Conservation (phyloP, 805 yeast genomes). For the Lipomyces orientalis region DNA sequence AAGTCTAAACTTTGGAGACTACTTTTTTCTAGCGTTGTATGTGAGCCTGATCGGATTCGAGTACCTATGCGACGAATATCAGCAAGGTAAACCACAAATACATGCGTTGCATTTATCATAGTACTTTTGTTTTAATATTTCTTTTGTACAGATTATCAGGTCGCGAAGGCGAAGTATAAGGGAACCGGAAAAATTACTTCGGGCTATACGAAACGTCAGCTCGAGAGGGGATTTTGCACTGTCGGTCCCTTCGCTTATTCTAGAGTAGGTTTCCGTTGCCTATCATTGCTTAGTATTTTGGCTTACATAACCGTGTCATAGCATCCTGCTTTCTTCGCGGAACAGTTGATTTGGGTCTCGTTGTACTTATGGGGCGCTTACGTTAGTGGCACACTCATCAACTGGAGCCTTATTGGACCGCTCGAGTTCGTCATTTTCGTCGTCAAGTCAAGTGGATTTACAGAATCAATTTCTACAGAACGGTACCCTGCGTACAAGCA, state of each 20-base stretch:
- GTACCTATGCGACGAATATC: constrained; percentile 17
- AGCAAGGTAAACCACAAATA: constrained; percentile 16
- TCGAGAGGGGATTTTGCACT: constrained; percentile 30
- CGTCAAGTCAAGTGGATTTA: constrained; percentile 12
- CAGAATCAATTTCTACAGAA: constrained; percentile 21
- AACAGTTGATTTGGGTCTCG: constrained; percentile 28
- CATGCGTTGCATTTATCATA: not conserved
- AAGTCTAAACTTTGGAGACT: constrained; percentile 9
- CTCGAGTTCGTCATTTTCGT: constrained; percentile 12
- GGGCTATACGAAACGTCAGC: constrained; percentile 9
- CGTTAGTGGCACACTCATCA: constrained; percentile 8
- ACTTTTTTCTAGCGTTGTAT: constrained; percentile 2
- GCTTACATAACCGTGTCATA: not conserved
- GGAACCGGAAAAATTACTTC: not conserved
- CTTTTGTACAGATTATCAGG: constrained; percentile 8
- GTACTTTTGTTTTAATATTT: not conserved
- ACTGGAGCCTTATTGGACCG: constrained; percentile 28
- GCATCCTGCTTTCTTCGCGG: constrained; percentile 43
- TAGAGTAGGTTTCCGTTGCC: constrained; percentile 9
- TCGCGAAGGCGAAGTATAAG: constrained; percentile 11
- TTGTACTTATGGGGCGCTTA: constrained; percentile 24
- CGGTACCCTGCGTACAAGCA: constrained; percentile 22
- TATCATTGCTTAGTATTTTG: not conserved
- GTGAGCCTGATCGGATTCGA: constrained; percentile 12
- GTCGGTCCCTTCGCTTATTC: constrained; percentile 29